These are phyloP conservation scores for Cercospora citrullina DNA, from an alignment of 2,329 filamentous ascomycete genomes.

Conservation along the genomic window DNA sequence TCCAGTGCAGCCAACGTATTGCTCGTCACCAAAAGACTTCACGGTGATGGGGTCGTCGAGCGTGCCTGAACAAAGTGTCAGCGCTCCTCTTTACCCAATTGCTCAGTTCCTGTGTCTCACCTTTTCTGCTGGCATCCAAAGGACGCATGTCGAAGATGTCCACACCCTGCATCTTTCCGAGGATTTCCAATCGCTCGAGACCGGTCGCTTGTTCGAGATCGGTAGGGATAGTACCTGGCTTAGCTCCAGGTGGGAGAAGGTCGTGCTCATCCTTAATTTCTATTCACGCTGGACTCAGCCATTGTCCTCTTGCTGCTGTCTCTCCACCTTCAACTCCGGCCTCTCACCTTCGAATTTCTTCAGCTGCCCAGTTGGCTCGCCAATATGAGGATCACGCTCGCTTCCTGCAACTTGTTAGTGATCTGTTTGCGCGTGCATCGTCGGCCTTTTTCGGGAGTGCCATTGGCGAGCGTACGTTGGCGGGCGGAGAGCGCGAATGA, in stretches of 20 bases:
- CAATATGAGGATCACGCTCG: conserved; percentile 39
- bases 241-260: conserved; percentile 79
- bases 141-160: conserved; percentile 99
- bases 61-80: conserved; percentile 61
- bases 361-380: conserved; percentile 42
- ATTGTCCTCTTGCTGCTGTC: neutral
- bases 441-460: conserved; percentile 18
- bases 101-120: conserved; percentile 50
- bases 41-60: conserved; percentile 87
- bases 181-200: conserved; percentile 96
- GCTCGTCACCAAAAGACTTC: conserved; percentile 90
- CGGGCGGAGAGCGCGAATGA: conserved; percentile 50
- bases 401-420: conserved; percentile 19
- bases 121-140: conserved; percentile 83
- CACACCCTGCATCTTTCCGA: conserved; percentile 98
- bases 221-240: conserved; percentile 80
- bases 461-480: conserved; percentile 45
- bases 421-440: neutral
- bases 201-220: conserved; percentile 95
- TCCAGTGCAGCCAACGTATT: conserved; percentile 95
- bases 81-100: neutral
- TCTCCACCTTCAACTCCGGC: neutral
- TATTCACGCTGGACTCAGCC: conserved; percentile 44
- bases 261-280: conserved; percentile 83
- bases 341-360: conserved; percentile 51